A percentile compares a stretch with the other conserved stretches of the same genome.
phyloP scores from a whole-genome alignment of 305 asterid species.

The Andrographis paniculata region DNA sequence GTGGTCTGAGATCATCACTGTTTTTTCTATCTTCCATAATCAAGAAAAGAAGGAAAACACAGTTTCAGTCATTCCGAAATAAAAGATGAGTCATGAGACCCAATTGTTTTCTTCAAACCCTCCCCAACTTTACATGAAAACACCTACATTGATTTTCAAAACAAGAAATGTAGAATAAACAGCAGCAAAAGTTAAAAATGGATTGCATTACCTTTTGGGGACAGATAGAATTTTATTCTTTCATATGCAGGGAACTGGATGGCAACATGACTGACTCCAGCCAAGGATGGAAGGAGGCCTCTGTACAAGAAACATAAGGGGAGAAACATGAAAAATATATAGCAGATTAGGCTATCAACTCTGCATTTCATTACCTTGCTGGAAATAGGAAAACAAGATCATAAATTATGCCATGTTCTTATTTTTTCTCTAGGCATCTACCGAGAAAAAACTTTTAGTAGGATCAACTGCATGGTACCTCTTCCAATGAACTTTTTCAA shows the following conservation, averaged over 20 bases:
- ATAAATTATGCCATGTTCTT: neutral
- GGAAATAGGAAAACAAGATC: neutral
- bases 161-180: conserved; percentile 4
- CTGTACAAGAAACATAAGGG: conserved; percentile 30
- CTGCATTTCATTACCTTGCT: neutral
- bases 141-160: too few species aligned
- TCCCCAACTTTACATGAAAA: too few species aligned
- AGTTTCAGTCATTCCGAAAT: neutral
- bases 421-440: neutral
- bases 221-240: conserved; percentile 70
- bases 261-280: conserved; percentile 88
- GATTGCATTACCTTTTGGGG: conserved; percentile 48
- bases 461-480: too few species aligned
- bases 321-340: neutral
- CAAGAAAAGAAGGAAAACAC: neutral
- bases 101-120: too few species aligned
- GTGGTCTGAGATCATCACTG: conserved; percentile 41
- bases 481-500: conserved; percentile 1
- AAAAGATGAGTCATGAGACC: too few species aligned
- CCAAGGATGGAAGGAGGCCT: conserved; percentile 93
- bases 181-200: neutral
- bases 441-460: too few species aligned
- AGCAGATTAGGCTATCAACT: neutral
- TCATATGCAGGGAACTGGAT: conserved; percentile 97
- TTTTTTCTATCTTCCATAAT: conserved; percentile 48